These are phyloP conservation scores for Linnemannia schmuckeri DNA, from an alignment of 192 early-diverging fungal species.

Conservation along the genomic window DNA sequence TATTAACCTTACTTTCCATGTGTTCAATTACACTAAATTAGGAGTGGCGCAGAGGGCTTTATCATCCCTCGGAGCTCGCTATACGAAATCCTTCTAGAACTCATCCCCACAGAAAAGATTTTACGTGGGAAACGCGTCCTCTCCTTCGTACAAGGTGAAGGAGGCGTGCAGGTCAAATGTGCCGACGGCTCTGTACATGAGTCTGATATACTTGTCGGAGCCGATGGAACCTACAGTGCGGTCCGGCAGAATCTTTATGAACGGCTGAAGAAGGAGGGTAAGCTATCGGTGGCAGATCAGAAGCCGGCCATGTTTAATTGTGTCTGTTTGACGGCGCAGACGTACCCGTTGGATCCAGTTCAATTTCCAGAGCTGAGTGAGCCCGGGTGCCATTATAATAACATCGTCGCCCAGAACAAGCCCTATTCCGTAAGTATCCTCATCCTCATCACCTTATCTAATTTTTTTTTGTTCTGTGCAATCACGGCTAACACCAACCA, in stretches of 20 bases:
- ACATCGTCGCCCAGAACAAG: neutral
- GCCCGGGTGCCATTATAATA: neutral
- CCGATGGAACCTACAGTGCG: constrained; percentile 1
- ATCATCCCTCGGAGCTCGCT: neutral
- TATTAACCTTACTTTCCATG: neutral
- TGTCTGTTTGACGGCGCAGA: neutral
- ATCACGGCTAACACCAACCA: neutral
- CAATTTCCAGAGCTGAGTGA: neutral
- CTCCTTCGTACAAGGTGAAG: neutral
- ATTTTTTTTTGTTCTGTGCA: neutral
- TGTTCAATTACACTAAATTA: neutral
- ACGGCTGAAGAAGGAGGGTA: constrained; percentile 6
- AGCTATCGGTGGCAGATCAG: neutral
- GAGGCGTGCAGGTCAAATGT: neutral
- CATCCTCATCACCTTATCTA: neutral
- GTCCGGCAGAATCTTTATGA: constrained; percentile 9
- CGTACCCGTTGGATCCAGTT: neutral
- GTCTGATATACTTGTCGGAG: neutral
- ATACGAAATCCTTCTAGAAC: neutral
- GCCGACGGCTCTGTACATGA: neutral
- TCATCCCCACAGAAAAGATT: constrained; percentile 1
- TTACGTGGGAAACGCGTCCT: neutral
- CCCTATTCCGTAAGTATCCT: neutral
- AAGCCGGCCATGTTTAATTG: neutral
- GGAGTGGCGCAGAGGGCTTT: neutral